Conservation (phyloP, 176 grass and related monocot species). For the sorghum (Sorghum bicolor) region DNA sequence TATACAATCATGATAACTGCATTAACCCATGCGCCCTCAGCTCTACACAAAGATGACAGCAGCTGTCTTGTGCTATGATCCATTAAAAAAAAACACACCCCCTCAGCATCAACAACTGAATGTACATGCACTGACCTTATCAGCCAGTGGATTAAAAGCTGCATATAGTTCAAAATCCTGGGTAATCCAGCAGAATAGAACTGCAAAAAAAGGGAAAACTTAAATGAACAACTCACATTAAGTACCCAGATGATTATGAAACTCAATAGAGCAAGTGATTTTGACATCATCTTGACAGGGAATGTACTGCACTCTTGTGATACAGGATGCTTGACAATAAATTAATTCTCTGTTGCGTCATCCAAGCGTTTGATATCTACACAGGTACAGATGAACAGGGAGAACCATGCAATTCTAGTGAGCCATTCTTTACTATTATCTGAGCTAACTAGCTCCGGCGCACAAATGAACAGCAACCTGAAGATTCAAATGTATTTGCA, state of each 20-base stretch:
- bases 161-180: conserved; percentile 99
- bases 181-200: conserved; percentile 94
- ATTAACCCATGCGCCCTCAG: neutral
- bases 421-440: neutral
- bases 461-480: neutral
- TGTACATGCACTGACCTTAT: conserved; percentile 62
- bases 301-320: neutral
- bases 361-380: neutral
- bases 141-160: conserved; percentile 79
- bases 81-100: neutral
- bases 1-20: neutral
- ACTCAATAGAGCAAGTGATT: neutral
- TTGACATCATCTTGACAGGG: neutral
- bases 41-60: neutral
- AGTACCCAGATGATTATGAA: neutral
- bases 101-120: neutral
- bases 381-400: neutral
- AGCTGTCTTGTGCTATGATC: neutral
- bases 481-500: neutral
- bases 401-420: neutral
- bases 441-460: neutral
- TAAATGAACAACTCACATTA: conserved; percentile 10
- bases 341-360: neutral
- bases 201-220: conserved; percentile 34
- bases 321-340: neutral